Evolutionary conservation across 73 alveolate species (phyloP).

Genomic region (Tetrahymena malaccensis): DNA sequence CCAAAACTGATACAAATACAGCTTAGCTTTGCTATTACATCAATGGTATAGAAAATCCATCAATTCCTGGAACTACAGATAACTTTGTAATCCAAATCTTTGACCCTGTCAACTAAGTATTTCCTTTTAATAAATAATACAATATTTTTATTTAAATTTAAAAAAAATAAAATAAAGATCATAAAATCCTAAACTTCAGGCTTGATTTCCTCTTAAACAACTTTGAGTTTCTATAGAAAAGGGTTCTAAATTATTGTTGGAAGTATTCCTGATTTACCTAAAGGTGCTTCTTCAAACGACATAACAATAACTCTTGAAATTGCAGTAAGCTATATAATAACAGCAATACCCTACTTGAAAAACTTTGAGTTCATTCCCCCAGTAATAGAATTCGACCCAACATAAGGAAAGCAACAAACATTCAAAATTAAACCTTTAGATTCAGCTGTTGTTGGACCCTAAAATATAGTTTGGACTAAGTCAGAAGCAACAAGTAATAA

Average conservation of each 20-base stretch:
- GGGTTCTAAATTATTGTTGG: constrained; percentile 27
- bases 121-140: no score
- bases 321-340: constrained; percentile 17
- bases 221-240: constrained; percentile 6
- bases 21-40: constrained; percentile 12
- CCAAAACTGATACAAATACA: not conserved
- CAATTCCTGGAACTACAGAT: constrained; percentile 23
- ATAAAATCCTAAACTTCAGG: constrained; percentile 12
- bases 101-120: not conserved
- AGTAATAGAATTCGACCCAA: constrained; percentile 5
- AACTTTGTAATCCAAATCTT: constrained; percentile 6
- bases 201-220: constrained; percentile 1
- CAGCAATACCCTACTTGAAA: constrained; percentile 5
- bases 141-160: no score
- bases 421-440: constrained; percentile 20
- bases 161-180: not conserved
- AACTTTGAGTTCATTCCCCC: constrained; percentile 24
- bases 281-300: not conserved
- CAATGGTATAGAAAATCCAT: constrained; percentile 18
- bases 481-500: not conserved
- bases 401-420: constrained; percentile 15
- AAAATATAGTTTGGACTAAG: constrained; percentile 17
- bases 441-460: constrained; percentile 4
- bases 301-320: constrained; percentile 3
- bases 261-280: constrained; percentile 8